These are phyloP conservation scores for Draba incana DNA, from an alignment of 345 rosid species.

Conservation along the genomic window DNA sequence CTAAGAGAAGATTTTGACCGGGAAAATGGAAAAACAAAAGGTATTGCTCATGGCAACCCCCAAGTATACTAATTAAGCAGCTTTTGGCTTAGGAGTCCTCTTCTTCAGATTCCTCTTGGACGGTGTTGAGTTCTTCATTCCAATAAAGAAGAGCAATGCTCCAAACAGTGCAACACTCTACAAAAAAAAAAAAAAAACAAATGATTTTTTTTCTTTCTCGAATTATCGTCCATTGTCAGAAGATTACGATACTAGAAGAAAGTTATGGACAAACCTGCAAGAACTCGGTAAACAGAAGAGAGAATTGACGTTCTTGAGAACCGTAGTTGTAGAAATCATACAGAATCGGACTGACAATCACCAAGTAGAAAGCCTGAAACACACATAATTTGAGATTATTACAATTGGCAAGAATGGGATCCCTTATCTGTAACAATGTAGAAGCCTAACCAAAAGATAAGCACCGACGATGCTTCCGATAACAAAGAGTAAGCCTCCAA, in stretches of 20 bases:
- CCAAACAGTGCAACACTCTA: conserved; percentile 87
- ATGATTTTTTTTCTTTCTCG: not conserved
- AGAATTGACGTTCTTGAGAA: conserved; percentile 47
- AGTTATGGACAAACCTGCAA: conserved; percentile 53
- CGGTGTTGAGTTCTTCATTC: conserved; percentile 83
- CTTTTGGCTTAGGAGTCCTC: conserved; percentile 58
- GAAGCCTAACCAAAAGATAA: conserved; percentile 66
- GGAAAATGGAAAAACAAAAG: conserved; percentile 5
- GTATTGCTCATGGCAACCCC: conserved; percentile 5
- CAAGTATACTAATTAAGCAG: conserved; percentile 44
- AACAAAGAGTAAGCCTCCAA: conserved; percentile 79
- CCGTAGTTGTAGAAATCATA: conserved; percentile 86
- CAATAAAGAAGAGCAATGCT: conserved; percentile 81
- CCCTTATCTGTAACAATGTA: conserved; percentile 1
- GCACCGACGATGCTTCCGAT: conserved; percentile 79
- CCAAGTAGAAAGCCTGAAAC: conserved; percentile 66
- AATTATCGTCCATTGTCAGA: not conserved
- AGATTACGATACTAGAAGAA: not conserved
- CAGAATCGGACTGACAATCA: conserved; percentile 58
- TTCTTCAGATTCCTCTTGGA: conserved; percentile 52
- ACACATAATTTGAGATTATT: conserved; percentile 13
- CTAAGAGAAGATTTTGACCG: conserved; percentile 2
- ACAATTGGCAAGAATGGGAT: not conserved
- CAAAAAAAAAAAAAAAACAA: conserved; percentile 10
- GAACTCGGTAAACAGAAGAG: conserved; percentile 58